Conservation (phyloP, 495 filamentous ascomycete species). For the Penicillium macrosclerotiorum region DNA sequence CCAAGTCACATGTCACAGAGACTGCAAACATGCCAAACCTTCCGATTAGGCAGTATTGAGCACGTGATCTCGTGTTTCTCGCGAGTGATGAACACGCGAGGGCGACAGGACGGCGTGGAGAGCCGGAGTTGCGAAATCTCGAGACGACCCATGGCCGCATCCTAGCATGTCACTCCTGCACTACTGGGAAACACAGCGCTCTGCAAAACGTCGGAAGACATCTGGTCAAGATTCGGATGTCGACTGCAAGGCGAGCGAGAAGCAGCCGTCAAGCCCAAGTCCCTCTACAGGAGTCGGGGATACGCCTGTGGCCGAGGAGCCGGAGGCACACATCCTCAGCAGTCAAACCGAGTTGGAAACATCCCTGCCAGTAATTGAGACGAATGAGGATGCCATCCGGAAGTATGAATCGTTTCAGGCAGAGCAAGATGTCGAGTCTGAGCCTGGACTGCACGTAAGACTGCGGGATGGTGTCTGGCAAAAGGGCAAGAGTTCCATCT, state of each 20-base stretch:
- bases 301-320: constrained; percentile 29
- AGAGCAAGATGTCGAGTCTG: constrained; percentile 31
- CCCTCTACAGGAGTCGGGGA: constrained; percentile 11
- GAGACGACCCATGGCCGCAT: constrained; percentile 6
- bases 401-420: constrained; percentile 69
- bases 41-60: constrained; percentile 15
- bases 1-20: background rate
- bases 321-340: constrained; percentile 35
- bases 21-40: constrained; percentile 31
- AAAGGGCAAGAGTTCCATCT: constrained; percentile 77
- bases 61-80: constrained; percentile 40
- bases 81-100: constrained; percentile 20
- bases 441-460: constrained; percentile 42
- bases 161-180: constrained; percentile 41
- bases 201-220: constrained; percentile 35
- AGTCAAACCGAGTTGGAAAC: constrained; percentile 71
- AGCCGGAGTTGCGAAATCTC: too few relatives aligned
- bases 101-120: background rate
- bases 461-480: constrained; percentile 57
- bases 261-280: constrained; percentile 17
- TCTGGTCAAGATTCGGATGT: constrained; percentile 7
- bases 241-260: constrained; percentile 5
- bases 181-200: constrained; percentile 41
- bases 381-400: constrained; percentile 69
- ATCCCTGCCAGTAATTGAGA: constrained; percentile 65